Base-by-base conservation (phyloP, 768 basidiomycete genomes). In the Leccinum subtestaceum region DNA sequence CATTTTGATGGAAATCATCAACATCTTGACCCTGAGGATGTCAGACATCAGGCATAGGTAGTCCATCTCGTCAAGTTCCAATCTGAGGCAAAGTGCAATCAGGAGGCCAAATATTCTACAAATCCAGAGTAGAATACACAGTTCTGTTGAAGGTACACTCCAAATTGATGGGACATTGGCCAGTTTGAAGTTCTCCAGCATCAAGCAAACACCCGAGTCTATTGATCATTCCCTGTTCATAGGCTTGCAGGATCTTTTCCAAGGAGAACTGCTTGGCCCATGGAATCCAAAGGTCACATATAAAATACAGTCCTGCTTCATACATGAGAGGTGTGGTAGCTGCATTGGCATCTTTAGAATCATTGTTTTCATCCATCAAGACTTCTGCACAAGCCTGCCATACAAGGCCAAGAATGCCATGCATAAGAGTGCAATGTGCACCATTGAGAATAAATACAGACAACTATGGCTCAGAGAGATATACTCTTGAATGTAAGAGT, bases 401-500 rank as follows among this genome's bases (percentile, higher is more conserved):
- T 1, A 55, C 58, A 3, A 62, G 17, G 0, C 1, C 13, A 10
- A 3, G 15, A 4, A 25, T 10, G 1, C 6, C n/a, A 9, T 45
- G 23, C 10, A 10, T 32, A 5, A 52, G 59, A 1, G 47, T 62
- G 4, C 40, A 15, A 10, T 63, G 45, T 1, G 23, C 23, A 0
- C 52, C 53, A 17, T 63, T 60, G 0, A 63, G 27, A 27, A 27
- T 27, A 4, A 9, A 63, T 60, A 59, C 61, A 63, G 0, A 63
- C 52, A 1, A 1, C 5, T 4, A 60, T 54, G 27, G 27, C 27
- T 27, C 27, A 27, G 27, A 27, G 27, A 27, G 27, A 27, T 27
- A 27, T 27, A 27, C 27, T 27, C 27, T 27, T 27, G 27, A 27
- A 27, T 8, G 27, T 27, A 27, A 27, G 27, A 27, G 27, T 27